Evolutionary conservation across 2,329 filamentous ascomycete species (phyloP).

Genomic region (Clonostachys rosea): DNA sequence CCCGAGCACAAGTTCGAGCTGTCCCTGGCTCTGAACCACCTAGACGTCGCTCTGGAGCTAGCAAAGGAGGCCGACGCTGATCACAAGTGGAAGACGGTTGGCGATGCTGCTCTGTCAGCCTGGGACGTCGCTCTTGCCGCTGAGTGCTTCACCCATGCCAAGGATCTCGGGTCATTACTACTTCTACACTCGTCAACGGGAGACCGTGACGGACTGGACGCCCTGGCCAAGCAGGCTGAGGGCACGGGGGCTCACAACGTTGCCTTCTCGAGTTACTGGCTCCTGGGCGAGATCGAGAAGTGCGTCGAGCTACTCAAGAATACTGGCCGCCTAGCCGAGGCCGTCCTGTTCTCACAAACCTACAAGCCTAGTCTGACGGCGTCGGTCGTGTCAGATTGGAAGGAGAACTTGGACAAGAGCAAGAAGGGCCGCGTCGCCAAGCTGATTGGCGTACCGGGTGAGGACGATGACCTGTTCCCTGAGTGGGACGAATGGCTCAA

Average conservation of each 20-base stretch:
- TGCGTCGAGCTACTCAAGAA: constrained; percentile 76
- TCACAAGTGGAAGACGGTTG: constrained; percentile 98
- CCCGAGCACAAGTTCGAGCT: constrained; percentile 96
- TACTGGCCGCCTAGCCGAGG: constrained; percentile 78
- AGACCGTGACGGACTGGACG: constrained; percentile 68
- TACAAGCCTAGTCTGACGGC: constrained; percentile 80
- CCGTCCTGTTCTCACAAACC: constrained; percentile 88
- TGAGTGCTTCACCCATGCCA: constrained; percentile 88
- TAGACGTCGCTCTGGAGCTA: constrained; percentile 81
- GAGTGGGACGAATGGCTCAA: constrained; percentile 91
- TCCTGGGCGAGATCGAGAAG: constrained; percentile 74
- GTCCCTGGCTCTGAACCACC: constrained; percentile 74
- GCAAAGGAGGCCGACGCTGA: constrained; percentile 81
- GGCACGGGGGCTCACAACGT: constrained; percentile 83
- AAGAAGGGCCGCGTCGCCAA: constrained; percentile 84
- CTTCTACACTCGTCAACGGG: constrained; percentile 84
- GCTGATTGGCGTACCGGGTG: constrained; percentile 75
- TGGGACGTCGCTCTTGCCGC: constrained; percentile 89
- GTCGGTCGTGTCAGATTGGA: constrained; percentile 72
- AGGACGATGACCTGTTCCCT: constrained; percentile 86
- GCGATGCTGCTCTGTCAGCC: constrained; percentile 78
- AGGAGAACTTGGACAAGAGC: constrained; percentile 72
- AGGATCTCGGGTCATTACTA: constrained; percentile 83
- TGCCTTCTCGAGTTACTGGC: constrained; percentile 87
- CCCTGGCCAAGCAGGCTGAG: constrained; percentile 70